Evolutionary conservation across 2,329 filamentous ascomycete species (phyloP), one percentile per base, ranked within the genome.

Genomic region (Aspergillus phoenicis): DNA sequence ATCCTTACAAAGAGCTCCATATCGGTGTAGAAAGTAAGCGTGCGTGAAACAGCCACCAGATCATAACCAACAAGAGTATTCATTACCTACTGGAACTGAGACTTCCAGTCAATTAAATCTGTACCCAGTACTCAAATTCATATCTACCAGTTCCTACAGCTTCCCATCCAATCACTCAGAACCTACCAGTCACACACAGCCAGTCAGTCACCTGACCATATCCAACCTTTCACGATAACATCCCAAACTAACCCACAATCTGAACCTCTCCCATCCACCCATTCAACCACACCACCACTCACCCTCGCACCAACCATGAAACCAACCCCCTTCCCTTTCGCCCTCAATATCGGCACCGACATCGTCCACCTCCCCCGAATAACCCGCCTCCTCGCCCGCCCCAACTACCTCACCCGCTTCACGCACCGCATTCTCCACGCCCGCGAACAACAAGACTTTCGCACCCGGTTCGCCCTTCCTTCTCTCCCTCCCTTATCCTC

Each of bases 301-400:
- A 51, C 60, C 13, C 28, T 17, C 11, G 8, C 52, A 41, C 2
- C 22, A n/a, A 63, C 38, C 54, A 77, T 78, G 75, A 77, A 73
- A 64, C 67, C 68, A 4, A 58, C 67, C 6, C 75, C 75, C 0
- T 91, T 93, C 68, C 88, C 89, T 1, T 81, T 87, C n/a, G 81
- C 87, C 1, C 71, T 94, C 13, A 83, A 83, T 52, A 80, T 96
- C 56, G 93, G 93, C 60, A 94, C 86, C 52, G 93, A 96, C 73
- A 89, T 96, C 59, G 92, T 91, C 75, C 83, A 83, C 60, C 84
- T 92, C 60, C 76, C 82, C 0, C 87, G 92, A 58, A 86, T 96
- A 61, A 78, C 81, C 62, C 73, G 75, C 20, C 80, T 93, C 55
- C 75, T 94, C 56, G 74, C 71, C 17, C 73, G 78, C 26, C 72